phyloP scores from a whole-genome alignment of 441 rosid species.

The Adansonia rubrostipa region DNA sequence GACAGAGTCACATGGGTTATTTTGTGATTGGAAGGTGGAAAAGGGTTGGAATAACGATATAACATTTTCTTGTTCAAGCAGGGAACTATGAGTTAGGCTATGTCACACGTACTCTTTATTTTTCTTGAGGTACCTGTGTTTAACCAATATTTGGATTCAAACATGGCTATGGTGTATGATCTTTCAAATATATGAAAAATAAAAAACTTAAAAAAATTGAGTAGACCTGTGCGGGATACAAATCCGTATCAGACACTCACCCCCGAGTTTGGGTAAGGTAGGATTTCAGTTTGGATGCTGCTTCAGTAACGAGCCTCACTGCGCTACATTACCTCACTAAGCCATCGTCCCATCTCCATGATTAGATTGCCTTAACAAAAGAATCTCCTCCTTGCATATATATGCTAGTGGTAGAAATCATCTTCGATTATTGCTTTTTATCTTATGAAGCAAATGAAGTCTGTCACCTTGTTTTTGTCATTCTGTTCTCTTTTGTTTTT shows the following conservation, averaged over 20 bases:
- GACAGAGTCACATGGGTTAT: background rate
- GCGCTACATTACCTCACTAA: background rate
- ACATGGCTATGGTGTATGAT: too few relatives aligned
- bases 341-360: background rate
- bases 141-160: too few relatives aligned
- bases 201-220: too few relatives aligned
- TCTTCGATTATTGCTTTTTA: slow-evolving; percentile 29
- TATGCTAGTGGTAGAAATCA: slow-evolving; percentile 14
- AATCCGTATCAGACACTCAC: too few relatives aligned
- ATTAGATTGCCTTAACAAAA: slow-evolving; percentile 2
- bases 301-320: background rate
- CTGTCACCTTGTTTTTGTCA: slow-evolving; percentile 14
- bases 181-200: too few relatives aligned
- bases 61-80: background rate
- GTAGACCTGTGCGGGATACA: too few relatives aligned
- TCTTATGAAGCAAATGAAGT: slow-evolving; percentile 16
- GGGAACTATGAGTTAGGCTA: background rate
- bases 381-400: slow-evolving; percentile 23
- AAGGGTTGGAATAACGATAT: too few relatives aligned
- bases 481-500: background rate
- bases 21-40: too few relatives aligned
- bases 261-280: too few relatives aligned
- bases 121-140: too few relatives aligned
- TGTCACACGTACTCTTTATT: too few relatives aligned
- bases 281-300: background rate